Base-by-base conservation (phyloP, 2,329 filamentous ascomycete genomes). In the Dactylellina leptospora region DNA sequence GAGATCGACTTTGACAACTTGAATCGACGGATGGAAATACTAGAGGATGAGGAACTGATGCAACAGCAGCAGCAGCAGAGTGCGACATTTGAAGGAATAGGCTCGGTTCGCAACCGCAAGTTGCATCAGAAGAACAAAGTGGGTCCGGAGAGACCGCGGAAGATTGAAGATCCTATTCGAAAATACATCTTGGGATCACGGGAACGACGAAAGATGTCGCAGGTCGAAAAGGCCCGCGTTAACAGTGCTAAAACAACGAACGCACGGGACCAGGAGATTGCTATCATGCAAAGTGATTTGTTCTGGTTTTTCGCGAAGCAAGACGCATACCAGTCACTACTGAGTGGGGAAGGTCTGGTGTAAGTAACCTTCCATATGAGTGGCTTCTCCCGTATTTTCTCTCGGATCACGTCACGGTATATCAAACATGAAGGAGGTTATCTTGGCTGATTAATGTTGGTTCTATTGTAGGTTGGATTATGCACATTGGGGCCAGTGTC, bases 231-330 rank as follows among this genome's bases (percentile, higher is more conserved):
- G 23, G 25, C 30, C 13, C 63, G 58, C n/a, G 66, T 40, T n/a
- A 45, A 5, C 78, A 62, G 23, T 45, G 80, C 60, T 76, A 80
- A 58, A 74, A 74, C 23, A 61, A 68, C 55, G 33, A 74, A 74
- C 25, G 51, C 38, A 28, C 58, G 66, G 73, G 93, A 97, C 72
- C 84, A 96, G 50, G 88, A 91, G 73, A 88, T 86, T 40, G 96
- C 90, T 77, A 90, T 95, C 77, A 88, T 90, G 13, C 83, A 95
- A 38, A 87, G 90, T 74, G 95, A 97, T 80, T 81, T 97, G 3
- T 96, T 90, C 78, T 99, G 93, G 93, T 97, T 92, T 90, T 97
- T 93, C 78, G 89, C 86, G 76, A 96, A 96, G 80, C 95, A 97
- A 83, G 95, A 97, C 79, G 87, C 90, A 6, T 96, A 93, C 76